Evolutionary conservation across 2,329 filamentous ascomycete species (phyloP).

Genomic region (Phaeoacremonium minimum): DNA sequence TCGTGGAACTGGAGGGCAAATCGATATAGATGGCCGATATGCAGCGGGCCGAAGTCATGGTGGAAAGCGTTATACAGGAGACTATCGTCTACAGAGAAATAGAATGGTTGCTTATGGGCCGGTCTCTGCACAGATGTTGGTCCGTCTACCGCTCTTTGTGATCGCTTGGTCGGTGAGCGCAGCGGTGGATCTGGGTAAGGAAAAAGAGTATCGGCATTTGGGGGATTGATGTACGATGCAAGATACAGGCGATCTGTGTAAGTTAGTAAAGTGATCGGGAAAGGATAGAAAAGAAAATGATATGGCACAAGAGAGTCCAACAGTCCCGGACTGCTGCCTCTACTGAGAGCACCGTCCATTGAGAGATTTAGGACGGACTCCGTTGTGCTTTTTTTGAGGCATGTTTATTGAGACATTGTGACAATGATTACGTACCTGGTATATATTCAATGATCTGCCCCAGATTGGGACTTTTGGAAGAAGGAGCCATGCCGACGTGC

Average conservation of each 20-base stretch:
- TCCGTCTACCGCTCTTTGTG: constrained; percentile 59
- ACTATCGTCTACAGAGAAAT: constrained; percentile 91
- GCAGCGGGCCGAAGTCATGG: constrained; percentile 94
- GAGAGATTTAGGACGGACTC: not conserved
- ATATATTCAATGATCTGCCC: constrained; percentile 96
- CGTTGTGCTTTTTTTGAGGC: too few species aligned
- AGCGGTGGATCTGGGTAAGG: constrained; percentile 64
- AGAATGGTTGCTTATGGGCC: constrained; percentile 69
- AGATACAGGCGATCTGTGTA: constrained; percentile 85
- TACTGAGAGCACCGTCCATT: constrained; percentile 4
- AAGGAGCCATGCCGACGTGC: constrained; percentile 34
- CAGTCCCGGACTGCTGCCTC: not conserved
- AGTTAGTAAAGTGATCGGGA: constrained; percentile 28
- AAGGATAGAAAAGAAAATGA: constrained; percentile 15
- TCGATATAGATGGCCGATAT: constrained; percentile 94
- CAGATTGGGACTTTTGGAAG: constrained; percentile 54
- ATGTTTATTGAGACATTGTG: too few species aligned
- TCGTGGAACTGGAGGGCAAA: constrained; percentile 97
- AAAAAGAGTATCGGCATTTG: constrained; percentile 78
- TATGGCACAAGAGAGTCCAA: constrained; percentile 5
- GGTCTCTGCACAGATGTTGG: constrained; percentile 36
- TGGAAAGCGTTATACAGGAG: constrained; percentile 98
- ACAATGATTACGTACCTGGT: constrained; percentile 72
- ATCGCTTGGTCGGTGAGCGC: constrained; percentile 72
- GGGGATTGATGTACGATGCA: constrained; percentile 81